These are phyloP conservation scores for Hypomyces rosellus DNA, from an alignment of 2,329 filamentous ascomycete genomes.

Conservation along the genomic window DNA sequence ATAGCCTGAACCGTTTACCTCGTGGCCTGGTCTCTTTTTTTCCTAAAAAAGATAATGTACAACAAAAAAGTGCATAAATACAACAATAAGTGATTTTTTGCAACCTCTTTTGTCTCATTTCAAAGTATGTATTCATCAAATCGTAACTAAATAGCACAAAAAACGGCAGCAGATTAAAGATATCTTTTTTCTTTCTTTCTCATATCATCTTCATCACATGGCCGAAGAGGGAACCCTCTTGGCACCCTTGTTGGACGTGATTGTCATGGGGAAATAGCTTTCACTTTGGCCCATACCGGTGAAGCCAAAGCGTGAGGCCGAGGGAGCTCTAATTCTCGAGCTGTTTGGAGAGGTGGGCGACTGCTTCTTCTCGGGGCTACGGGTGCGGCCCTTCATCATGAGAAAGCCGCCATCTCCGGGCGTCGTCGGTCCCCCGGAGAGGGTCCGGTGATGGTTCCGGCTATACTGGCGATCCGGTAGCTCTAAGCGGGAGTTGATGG, in stretches of 20 bases:
- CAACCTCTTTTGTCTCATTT: too few relatives aligned
- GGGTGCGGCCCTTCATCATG: constrained; percentile 37
- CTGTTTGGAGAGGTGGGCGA: constrained; percentile 37
- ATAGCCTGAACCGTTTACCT: too few relatives aligned
- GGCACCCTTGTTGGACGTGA: constrained; percentile 23
- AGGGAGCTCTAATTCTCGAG: constrained; percentile 43
- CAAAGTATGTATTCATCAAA: too few relatives aligned
- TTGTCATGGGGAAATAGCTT: constrained; percentile 36
- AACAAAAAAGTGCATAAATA: too few relatives aligned
- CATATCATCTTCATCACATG: not conserved
- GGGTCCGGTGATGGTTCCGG: constrained; percentile 38
- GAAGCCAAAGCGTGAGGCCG: constrained; percentile 29
- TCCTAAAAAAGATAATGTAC: too few relatives aligned
- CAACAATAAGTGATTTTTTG: too few relatives aligned
- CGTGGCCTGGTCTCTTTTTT: too few relatives aligned
- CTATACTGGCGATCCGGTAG: constrained; percentile 36
- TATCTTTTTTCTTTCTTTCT: not conserved
- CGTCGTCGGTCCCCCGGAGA: constrained; percentile 32
- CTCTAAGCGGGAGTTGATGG: constrained; percentile 47
- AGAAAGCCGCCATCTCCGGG: constrained; percentile 36
- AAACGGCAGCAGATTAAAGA: not conserved
- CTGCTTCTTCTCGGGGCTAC: constrained; percentile 26
- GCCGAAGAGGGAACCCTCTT: constrained; percentile 20
- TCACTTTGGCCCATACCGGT: constrained; percentile 25
- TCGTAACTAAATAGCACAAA: too few relatives aligned